Percentiles rank a stretch among this genome's conserved stretches.
These are phyloP conservation scores for Asclepias syriaca DNA, from an alignment of 257 asterid genomes.

Conservation along the genomic window DNA sequence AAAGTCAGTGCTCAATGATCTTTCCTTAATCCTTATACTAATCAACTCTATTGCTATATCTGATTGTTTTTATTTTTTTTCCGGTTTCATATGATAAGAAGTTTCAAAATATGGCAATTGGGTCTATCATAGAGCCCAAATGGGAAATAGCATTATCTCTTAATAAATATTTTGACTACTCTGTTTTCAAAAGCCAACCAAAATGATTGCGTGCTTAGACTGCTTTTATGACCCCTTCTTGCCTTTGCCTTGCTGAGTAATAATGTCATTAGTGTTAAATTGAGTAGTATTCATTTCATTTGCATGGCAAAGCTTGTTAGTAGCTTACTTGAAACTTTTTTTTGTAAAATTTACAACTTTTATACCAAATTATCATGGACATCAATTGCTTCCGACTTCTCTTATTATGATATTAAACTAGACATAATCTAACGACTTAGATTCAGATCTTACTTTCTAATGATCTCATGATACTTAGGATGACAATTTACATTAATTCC, in stretches of 20 bases:
- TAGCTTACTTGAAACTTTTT: neutral
- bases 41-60: neutral
- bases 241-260: neutral
- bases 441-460: too few relatives aligned
- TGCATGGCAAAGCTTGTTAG: neutral
- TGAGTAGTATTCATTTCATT: neutral
- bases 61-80: neutral
- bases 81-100: neutral
- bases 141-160: neutral
- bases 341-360: neutral
- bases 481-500: neutral
- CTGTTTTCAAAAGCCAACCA: neutral
- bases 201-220: neutral
- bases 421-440: too few relatives aligned
- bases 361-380: neutral
- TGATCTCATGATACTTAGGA: too few relatives aligned
- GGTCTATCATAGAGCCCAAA: neutral
- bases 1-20: too few relatives aligned
- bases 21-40: neutral
- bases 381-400: neutral
- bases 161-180: too few relatives aligned
- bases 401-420: too few relatives aligned
- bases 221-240: too few relatives aligned
- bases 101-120: neutral
- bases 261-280: neutral